phyloP scores from a whole-genome alignment of 441 rosid genomes.

The Euphorbia neoarborescens region DNA sequence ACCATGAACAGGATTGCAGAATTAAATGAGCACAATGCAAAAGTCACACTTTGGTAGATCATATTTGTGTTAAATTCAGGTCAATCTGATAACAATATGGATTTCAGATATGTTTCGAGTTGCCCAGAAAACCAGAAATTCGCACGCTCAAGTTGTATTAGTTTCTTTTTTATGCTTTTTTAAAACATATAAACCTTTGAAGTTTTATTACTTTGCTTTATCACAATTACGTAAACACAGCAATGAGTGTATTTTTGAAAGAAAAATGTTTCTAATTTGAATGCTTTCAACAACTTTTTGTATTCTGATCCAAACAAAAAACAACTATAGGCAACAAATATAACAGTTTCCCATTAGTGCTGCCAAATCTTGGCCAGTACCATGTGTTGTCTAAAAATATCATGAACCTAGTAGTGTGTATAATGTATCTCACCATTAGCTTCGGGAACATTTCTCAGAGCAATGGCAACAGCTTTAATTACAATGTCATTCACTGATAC shows the following conservation, averaged over 20 bases:
- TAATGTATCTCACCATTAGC: slow-evolving; percentile 71
- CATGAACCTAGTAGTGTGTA: slow-evolving; percentile 13
- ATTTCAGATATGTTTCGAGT: background rate
- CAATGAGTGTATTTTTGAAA: background rate
- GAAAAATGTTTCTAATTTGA: background rate
- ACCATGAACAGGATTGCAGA: background rate
- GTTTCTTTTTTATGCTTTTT: background rate
- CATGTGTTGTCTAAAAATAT: slow-evolving; percentile 13
- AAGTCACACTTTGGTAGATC: background rate
- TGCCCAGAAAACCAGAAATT: background rate
- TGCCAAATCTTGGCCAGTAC: background rate
- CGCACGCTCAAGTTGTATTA: background rate
- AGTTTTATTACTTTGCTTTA: background rate
- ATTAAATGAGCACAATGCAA: background rate
- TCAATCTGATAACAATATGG: background rate
- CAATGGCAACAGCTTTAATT: slow-evolving; percentile 83
- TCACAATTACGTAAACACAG: background rate
- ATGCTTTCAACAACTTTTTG: no score
- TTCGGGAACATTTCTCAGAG: slow-evolving; percentile 71
- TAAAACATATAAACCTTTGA: background rate
- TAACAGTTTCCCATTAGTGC: background rate
- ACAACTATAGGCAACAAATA: background rate
- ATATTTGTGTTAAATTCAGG: background rate
- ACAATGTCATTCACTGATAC: slow-evolving; percentile 95
- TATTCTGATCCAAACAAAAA: background rate